Percentiles rank a stretch among this genome's conserved stretches.
These are phyloP conservation scores for Mollisiaceae sp. DNA, from an alignment of 2,329 filamentous ascomycete genomes.

Conservation along the genomic window DNA sequence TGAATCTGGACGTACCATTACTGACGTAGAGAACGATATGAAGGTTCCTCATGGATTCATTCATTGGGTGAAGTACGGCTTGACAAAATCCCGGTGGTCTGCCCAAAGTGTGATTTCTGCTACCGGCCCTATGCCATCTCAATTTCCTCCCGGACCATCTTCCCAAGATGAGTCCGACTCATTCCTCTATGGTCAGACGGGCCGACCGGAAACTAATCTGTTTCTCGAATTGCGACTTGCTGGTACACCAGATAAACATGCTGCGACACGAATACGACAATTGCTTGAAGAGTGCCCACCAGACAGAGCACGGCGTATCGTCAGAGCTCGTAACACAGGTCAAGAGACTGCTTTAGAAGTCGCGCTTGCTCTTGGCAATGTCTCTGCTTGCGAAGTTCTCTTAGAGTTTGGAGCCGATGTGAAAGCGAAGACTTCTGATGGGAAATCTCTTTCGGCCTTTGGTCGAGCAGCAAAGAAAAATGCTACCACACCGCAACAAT, in stretches of 20 bases:
- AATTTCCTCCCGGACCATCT: neutral
- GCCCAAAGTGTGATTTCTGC: constrained; percentile 4
- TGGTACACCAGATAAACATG: neutral
- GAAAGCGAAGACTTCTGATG: neutral
- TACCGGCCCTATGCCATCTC: neutral
- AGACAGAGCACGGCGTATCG: neutral
- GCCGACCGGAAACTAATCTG: neutral
- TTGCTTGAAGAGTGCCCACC: neutral
- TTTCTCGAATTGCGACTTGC: neutral
- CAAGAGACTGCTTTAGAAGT: constrained; percentile 3
- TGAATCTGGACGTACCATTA: neutral
- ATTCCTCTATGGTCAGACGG: neutral
- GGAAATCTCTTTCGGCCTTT: neutral
- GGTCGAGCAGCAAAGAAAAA: neutral
- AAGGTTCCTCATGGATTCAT: neutral
- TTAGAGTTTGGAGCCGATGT: constrained; percentile 1
- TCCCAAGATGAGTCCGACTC: neutral
- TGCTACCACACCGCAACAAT: neutral
- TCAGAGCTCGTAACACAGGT: neutral
- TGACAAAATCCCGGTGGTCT: neutral
- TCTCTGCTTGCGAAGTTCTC: neutral
- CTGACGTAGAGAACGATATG: neutral
- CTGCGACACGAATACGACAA: neutral
- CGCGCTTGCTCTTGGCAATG: neutral
- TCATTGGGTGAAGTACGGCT: neutral